Conservation (phyloP, 2,329 filamentous ascomycete species). For the Scytalidium sp. region DNA sequence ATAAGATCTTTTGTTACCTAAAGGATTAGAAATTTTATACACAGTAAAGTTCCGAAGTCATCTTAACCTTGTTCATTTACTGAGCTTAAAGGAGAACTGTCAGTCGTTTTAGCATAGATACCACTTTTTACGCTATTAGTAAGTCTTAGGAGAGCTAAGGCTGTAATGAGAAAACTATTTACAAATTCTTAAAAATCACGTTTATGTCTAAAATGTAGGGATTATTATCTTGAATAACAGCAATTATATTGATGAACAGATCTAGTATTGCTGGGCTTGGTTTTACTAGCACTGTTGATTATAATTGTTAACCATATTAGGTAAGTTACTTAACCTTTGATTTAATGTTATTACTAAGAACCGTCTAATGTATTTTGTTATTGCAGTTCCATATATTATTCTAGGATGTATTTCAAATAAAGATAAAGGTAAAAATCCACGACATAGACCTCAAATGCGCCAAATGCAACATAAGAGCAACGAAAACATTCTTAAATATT, state of each 20-base stretch:
- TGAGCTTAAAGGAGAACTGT: not conserved
- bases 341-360: not conserved
- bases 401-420: not conserved
- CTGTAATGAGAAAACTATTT: not conserved
- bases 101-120: conserved; percentile 4
- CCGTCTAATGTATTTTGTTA: conserved; percentile 1
- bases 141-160: not conserved
- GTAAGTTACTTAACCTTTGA: not conserved
- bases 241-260: not conserved
- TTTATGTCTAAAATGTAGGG: conserved; percentile 3
- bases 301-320: conserved; percentile 1
- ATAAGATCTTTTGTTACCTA: not conserved
- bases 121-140: conserved; percentile 4
- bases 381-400: conserved; percentile 1
- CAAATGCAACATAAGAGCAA: too few species aligned
- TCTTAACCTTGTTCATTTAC: not conserved
- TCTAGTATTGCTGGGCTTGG: conserved; percentile 4
- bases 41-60: not conserved
- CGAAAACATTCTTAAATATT: too few species aligned
- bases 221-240: not conserved
- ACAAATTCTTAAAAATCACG: not conserved
- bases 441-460: too few species aligned
- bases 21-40: conserved; percentile 2
- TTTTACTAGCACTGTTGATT: conserved; percentile 4
- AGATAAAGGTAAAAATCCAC: conserved; percentile 1